phyloP scores from a whole-genome alignment of 2,329 filamentous ascomycete species.

The Alternaria gaisen region DNA sequence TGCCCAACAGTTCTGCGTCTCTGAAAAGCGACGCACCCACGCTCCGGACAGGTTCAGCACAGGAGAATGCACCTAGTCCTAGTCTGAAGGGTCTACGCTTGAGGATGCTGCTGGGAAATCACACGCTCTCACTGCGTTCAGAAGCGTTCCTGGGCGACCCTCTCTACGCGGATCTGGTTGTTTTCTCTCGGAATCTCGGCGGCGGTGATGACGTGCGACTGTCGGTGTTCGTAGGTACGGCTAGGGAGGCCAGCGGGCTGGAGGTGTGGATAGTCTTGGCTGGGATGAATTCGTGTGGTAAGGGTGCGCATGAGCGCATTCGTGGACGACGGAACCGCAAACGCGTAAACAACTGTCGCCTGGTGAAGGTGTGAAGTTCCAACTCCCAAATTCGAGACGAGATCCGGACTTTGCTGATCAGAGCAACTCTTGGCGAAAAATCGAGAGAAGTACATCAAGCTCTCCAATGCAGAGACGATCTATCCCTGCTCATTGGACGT shows the following conservation, averaged over 20 bases:
- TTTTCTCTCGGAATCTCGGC: background rate
- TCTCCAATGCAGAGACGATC: background rate
- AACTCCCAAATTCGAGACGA: slow-evolving; percentile 6
- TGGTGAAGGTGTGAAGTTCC: slow-evolving; percentile 4
- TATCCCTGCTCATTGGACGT: background rate
- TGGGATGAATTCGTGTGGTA: background rate
- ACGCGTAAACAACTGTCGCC: background rate
- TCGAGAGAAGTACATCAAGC: slow-evolving; percentile 1
- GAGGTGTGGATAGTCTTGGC: background rate
- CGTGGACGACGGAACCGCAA: slow-evolving; percentile 1
- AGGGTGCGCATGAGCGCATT: background rate
- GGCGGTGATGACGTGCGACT: background rate
- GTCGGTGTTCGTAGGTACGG: background rate
- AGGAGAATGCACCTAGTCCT: background rate
- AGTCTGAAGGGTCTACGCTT: background rate
- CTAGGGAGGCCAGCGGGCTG: background rate
- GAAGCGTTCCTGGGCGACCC: background rate
- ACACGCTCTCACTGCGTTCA: background rate
- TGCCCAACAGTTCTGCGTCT: background rate
- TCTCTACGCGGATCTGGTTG: background rate
- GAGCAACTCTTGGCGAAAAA: slow-evolving; percentile 13
- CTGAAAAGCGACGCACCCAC: background rate
- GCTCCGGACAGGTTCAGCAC: background rate
- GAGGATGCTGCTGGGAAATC: background rate
- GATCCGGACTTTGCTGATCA: slow-evolving; percentile 6